Conservation (phyloP, 2,329 filamentous ascomycete genomes). For the Colletotrichum costaricense region DNA sequence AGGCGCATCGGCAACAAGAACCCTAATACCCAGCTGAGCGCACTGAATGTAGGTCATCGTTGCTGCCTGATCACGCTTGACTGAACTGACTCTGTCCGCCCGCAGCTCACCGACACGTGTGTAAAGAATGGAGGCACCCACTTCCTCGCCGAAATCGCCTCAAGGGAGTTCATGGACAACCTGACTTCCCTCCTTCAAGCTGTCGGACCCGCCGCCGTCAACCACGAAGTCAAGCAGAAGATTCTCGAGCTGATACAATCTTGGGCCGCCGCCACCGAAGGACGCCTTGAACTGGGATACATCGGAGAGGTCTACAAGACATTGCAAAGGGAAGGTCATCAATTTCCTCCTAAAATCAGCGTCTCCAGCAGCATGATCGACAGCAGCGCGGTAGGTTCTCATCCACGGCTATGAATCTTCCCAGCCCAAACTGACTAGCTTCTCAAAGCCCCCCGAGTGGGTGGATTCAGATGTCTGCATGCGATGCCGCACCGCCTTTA, state of each 20-base stretch:
- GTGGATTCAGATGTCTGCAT: conserved; percentile 98
- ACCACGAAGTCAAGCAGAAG: conserved; percentile 87
- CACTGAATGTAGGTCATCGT: conserved; percentile 77
- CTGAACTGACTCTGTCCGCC: conserved; percentile 36
- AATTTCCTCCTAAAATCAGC: conserved; percentile 86
- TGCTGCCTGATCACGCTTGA: conserved; percentile 32
- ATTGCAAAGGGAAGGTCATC: conserved; percentile 86
- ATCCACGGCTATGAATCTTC: not conserved
- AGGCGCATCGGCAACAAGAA: conserved; percentile 96
- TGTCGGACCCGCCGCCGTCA: conserved; percentile 78
- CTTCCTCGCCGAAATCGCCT: conserved; percentile 95
- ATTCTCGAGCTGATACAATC: conserved; percentile 94
- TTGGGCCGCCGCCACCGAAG: conserved; percentile 92
- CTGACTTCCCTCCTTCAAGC: conserved; percentile 89
- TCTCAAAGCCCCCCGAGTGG: conserved; percentile 88
- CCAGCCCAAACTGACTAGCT: not conserved
- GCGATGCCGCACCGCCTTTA: conserved; percentile 95
- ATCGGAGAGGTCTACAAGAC: conserved; percentile 88
- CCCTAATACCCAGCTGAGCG: conserved; percentile 93
- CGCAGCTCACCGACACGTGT: conserved; percentile 94
- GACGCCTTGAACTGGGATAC: conserved; percentile 84
- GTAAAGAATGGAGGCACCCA: conserved; percentile 98
- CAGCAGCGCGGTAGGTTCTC: conserved; percentile 83
- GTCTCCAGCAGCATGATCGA: conserved; percentile 98
- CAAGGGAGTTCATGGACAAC: conserved; percentile 98